Base-by-base conservation (phyloP, 768 basidiomycete species). In the Porpolomopsis calyptriformis region DNA sequence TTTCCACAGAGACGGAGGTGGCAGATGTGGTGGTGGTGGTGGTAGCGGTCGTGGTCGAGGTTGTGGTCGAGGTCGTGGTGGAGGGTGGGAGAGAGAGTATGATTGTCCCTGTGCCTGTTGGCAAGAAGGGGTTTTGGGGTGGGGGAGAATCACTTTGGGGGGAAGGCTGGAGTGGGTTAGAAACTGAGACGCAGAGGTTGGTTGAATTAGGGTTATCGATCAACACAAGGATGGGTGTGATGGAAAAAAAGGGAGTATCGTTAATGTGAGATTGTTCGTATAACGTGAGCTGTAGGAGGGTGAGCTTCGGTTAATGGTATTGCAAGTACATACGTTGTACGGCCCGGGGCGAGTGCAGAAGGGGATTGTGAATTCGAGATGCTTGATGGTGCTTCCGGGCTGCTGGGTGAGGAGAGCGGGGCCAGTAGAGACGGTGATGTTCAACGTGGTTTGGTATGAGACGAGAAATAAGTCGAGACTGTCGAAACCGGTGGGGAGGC, bases 391-490 rank as follows among this genome's bases (percentile, higher is more conserved):
- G 47, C 61, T 68, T 22, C 70, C 69, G 9, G 54, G 57, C 42
- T 73, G 69, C 38, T 62, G 59, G 3, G 57, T 52, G 2, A 73
- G 57, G 24, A 74, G 54, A 12, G 47, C 51, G 8, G 70, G 46
- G 3, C 64, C 65, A 20, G 50, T 40, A 18, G 68, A 62, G 19
- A 76, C 62, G 4, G 69, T 72, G 4, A 70, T 33, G 50, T 74
- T 73, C 24, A 60, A 20, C n/a, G 60, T 56, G 8, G 60, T 57
- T 26, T 60, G 45, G 1, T 62, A 51, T 2, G 74, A 74, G 7
- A 72, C 65, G 9, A 74, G 58, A 48, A 64, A 74, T 5, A 74
- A 63, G 25, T 71, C 60, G 5, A 74, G 53, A 6, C 56, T 54
- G 45, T 67, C 60, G 53, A 62, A 70, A 36, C 62, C 57, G 1